Base-by-base conservation (phyloP, 2,329 filamentous ascomycete genomes). In the Cytospora leucostoma region DNA sequence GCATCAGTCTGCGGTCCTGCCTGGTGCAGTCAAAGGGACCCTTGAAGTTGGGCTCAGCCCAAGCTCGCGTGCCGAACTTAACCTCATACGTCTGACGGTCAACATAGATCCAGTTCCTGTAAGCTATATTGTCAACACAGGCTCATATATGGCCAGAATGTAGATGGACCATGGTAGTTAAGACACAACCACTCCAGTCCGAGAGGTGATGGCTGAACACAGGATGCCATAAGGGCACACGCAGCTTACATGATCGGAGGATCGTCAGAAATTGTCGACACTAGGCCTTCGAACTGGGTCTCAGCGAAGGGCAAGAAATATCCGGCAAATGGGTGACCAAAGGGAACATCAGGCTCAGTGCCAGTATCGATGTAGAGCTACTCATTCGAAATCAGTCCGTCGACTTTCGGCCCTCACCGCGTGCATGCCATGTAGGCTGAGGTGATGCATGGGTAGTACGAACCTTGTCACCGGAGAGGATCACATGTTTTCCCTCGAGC, bases 271-370 rank as follows among this genome's bases (percentile, higher is more conserved):
- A 82, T 81, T 11, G 78, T 81, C 55, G 77, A 80, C 34, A 82
- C 80, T 2, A 82, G 71, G 4, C 80, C 80, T 44, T 80, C 75
- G 51, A 78, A 75, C 33, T 72, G 64, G n/a, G 75, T 67, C n/a
- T 83, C 83, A 3, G 84, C 83, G 66, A 85, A 86, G 1, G 83
- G 82, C 27, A 86, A 74, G 67, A 79, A 86, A 68, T 87, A 86
- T 33, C 84, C 84, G 4, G 81, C 77, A 68, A 84, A 86, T 0
- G 80, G 78, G 69, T 86, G 82, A 3, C 81, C 79, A 57, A 74
- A 73, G 1, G 66, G 70, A 59, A 70, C 66, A 59, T 68, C 69
- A 53, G 64, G 68, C 38, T 71, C 65, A 59, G 67, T 61, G 47
- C 71, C 74, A 12, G 77, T 80, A 59, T 81, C 82, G 21, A 84